A percentile compares a stretch with the other conserved stretches of the same genome.
Conservation (phyloP, 2,329 filamentous ascomycete species). For the Aphanocladium album region DNA sequence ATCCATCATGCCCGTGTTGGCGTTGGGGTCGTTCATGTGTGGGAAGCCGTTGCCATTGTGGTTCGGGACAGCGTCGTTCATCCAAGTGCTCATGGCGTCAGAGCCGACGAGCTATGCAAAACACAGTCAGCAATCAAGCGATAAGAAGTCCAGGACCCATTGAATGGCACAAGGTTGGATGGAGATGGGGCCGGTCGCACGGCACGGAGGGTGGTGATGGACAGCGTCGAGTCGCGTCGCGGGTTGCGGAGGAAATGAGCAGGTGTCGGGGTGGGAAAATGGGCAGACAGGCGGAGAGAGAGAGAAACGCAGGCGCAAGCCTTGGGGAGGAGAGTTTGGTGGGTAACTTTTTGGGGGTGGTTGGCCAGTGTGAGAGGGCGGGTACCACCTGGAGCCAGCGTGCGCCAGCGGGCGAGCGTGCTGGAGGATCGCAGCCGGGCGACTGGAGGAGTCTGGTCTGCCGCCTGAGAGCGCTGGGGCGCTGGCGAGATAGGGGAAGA, state of each 20-base stretch:
- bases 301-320: slow-evolving; percentile 2
- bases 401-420: background rate
- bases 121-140: slow-evolving; percentile 42
- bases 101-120: slow-evolving; percentile 39
- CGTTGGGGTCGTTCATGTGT: slow-evolving; percentile 58
- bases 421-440: too few species aligned
- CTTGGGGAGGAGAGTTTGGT: background rate
- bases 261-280: slow-evolving; percentile 19
- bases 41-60: slow-evolving; percentile 66
- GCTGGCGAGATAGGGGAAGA: background rate
- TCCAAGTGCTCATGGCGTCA: slow-evolving; percentile 66
- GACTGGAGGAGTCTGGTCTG: background rate
- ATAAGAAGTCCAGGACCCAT: slow-evolving; percentile 36
- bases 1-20: slow-evolving; percentile 56
- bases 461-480: background rate
- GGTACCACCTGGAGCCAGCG: too few species aligned
- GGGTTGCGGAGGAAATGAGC: slow-evolving; percentile 33
- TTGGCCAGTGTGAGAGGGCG: background rate
- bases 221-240: slow-evolving; percentile 36
- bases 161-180: slow-evolving; percentile 33
- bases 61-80: slow-evolving; percentile 65
- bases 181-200: slow-evolving; percentile 44
- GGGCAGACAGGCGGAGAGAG: slow-evolving; percentile 6
- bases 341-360: slow-evolving; percentile 1
- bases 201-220: slow-evolving; percentile 35